phyloP scores from a whole-genome alignment of 106 monocot species.

The Allium fistulosum region DNA sequence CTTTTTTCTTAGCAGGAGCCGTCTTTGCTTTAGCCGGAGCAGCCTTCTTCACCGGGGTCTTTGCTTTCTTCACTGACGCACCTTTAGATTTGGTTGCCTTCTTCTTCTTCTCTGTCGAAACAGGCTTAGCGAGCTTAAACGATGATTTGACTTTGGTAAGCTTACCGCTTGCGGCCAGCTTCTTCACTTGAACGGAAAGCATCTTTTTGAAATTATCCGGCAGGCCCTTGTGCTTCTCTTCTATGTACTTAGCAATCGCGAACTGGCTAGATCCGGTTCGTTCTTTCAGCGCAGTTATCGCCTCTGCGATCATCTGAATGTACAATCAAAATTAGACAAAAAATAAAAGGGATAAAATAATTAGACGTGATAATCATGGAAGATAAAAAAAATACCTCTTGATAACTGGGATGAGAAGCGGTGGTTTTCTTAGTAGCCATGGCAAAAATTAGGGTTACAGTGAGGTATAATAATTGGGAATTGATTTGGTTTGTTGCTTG shows the following conservation, averaged over 20 bases:
- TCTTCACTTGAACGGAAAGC: slow-evolving; percentile 47
- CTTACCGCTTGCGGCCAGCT: slow-evolving; percentile 52
- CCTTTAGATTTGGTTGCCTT: neutral
- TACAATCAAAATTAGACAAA: neutral
- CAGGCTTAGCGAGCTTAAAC: slow-evolving; percentile 47
- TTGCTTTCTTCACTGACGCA: no score
- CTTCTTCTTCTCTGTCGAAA: slow-evolving; percentile 6
- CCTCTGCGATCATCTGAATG: slow-evolving; percentile 70
- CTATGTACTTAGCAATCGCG: slow-evolving; percentile 83
- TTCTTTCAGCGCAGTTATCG: slow-evolving; percentile 41
- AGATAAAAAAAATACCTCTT: no score
- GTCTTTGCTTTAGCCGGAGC: no score
- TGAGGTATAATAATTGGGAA: no score
- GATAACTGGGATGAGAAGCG: no score
- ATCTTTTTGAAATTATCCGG: slow-evolving; percentile 56
- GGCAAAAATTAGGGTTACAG: no score
- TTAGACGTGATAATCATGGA: no score
- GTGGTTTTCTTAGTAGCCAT: no score
- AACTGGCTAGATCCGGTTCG: slow-evolving; percentile 63
- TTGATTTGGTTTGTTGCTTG: no score
- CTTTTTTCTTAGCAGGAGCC: no score
- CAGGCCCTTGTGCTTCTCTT: slow-evolving; percentile 58
- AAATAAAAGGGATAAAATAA: no score
- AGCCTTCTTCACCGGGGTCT: no score
- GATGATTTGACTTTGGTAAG: slow-evolving; percentile 70